Base-by-base conservation (phyloP, 495 filamentous ascomycete genomes). In the Talaromyces ruber region DNA sequence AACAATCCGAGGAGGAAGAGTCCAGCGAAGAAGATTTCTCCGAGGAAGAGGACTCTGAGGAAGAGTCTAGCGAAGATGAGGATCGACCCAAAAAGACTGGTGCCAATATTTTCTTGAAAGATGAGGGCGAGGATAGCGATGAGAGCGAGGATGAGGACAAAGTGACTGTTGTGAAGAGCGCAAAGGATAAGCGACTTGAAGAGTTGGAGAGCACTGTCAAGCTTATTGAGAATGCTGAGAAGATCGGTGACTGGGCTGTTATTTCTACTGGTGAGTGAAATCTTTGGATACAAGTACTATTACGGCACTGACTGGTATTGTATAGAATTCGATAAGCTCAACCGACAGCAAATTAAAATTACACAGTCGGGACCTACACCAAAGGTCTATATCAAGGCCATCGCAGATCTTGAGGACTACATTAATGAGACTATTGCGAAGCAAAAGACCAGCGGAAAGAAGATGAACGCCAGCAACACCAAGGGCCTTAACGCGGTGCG, bases 391-490 rank as follows among this genome's bases (percentile, higher is more conserved):
- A 84, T 99, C 77, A 92, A 93, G 80, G 85, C 88, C 64, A 86
- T 99, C 67, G 86, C 93, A 64, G 93, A 98, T 67, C 80, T 99
- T 50, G 95, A 99, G 78, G 93, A 97, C 72, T 88, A 89, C 72
- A 89, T 97, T 86, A 92, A 92, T 72, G 95, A 98, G 77, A 88
- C 92, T 16, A 84, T 92, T 62, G 82, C 88, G 68, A 97, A 97
- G 80, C 91, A 96, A 74, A 99, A 98, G 79, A 88, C 93, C 64
- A 88, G 92, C 6, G 88, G 89, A 57, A 96, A 95, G 86, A 98
- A 97, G 82, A 96, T 98, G 93, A 99, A 97, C 74, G 91, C 93
- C 45, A 92, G 88, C 70, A 95, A 92, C 68, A 87, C 92, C 62
- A 90, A 92, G 79, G 91, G 92, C 68, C 83, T 99, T 67, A 99